Conservation (phyloP, 768 basidiomycete species). For the Boletus rubropictus region DNA sequence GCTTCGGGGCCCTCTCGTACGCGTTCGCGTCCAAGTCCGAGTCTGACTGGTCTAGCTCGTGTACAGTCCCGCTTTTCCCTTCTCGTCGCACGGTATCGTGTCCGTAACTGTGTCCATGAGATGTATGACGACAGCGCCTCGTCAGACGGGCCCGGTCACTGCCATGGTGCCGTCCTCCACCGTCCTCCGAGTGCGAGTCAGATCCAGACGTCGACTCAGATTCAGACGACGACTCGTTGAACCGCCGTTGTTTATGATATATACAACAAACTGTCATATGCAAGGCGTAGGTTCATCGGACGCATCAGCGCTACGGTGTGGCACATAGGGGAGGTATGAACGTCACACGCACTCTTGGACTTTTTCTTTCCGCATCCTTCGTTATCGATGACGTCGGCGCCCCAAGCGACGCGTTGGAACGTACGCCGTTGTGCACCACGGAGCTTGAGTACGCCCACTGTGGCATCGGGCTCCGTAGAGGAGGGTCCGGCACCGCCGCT, state of each 20-base stretch:
- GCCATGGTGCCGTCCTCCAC: constrained; percentile 15
- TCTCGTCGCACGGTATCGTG: constrained; percentile 6
- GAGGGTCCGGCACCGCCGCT: constrained; percentile 15
- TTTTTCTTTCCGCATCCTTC: constrained; percentile 86
- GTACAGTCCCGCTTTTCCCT: constrained; percentile 14
- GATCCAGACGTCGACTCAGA: too few species aligned
- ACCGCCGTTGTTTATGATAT: constrained; percentile 74
- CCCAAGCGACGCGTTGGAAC: constrained; percentile 70
- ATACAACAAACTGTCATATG: constrained; percentile 96
- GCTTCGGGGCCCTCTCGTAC: constrained; percentile 41
- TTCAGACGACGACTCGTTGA: constrained; percentile 84
- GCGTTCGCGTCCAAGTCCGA: constrained; percentile 38
- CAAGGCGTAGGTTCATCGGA: too few species aligned
- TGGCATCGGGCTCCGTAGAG: constrained; percentile 14
- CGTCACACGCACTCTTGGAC: constrained; percentile 79
- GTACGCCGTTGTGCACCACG: constrained; percentile 45
- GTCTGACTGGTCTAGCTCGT: constrained; percentile 14
- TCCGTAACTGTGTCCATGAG: constrained; percentile 1
- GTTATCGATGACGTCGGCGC: constrained; percentile 82
- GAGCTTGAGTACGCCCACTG: constrained; percentile 53
- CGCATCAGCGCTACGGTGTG: too few species aligned
- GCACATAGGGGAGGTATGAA: too few species aligned
- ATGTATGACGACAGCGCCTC: constrained; percentile 2
- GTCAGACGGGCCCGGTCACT: constrained; percentile 12
- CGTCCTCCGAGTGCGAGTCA: constrained; percentile 47